These are phyloP conservation scores for Ampelocalamus luodianensis DNA, from an alignment of 176 grass and related monocot species.

Conservation along the genomic window DNA sequence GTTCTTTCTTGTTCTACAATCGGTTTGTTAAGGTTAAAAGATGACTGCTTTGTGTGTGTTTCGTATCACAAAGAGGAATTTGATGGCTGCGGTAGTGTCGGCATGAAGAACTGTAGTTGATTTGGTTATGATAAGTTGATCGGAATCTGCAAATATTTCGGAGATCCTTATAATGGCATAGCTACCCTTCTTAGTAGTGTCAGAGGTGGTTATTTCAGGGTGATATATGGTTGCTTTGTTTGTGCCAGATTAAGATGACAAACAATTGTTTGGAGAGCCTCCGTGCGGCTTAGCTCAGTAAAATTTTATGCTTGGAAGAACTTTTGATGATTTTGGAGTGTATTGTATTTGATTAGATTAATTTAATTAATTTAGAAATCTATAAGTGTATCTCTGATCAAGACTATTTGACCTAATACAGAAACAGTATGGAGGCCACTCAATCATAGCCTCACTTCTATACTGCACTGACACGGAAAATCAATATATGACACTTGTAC, in stretches of 20 bases:
- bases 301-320: background rate
- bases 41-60: background rate
- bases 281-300: background rate
- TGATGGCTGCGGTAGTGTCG: background rate
- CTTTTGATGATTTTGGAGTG: constrained; percentile 1
- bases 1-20: constrained; percentile 17
- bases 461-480: background rate
- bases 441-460: background rate
- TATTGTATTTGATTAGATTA: constrained; percentile 16
- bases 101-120: background rate
- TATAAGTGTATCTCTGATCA: constrained; percentile 2
- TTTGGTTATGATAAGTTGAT: background rate
- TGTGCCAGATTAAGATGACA: background rate
- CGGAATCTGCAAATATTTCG: background rate
- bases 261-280: background rate
- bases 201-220: background rate
- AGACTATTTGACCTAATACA: constrained; percentile 17
- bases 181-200: background rate
- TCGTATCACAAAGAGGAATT: too few relatives aligned
- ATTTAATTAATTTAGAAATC: background rate
- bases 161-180: constrained; percentile 12
- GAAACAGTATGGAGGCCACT: background rate
- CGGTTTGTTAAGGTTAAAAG: background rate
- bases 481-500: background rate
- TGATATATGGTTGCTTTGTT: constrained; percentile 6